A percentile compares a stretch with the other conserved stretches of the same genome.
These are phyloP conservation scores for Mortierella sp. DNA, from an alignment of 371 early-diverging fungal species.

Conservation along the genomic window DNA sequence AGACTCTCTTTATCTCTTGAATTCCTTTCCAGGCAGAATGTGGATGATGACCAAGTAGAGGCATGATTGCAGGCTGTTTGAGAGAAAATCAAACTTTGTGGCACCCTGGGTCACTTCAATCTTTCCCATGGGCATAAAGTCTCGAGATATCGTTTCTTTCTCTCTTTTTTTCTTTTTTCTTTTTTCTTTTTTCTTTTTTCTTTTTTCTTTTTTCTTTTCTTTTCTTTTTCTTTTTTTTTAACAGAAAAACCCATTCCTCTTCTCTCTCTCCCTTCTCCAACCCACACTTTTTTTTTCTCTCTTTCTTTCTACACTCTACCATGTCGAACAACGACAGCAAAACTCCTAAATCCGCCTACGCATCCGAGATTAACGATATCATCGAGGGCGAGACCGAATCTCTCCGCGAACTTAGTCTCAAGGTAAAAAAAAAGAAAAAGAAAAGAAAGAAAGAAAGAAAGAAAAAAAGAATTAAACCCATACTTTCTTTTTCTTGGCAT, in stretches of 20 bases:
- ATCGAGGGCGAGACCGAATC: conserved; percentile 58
- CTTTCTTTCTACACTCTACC: not conserved
- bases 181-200: not conserved
- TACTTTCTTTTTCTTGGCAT: not conserved
- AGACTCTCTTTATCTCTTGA: no score
- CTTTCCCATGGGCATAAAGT: no score
- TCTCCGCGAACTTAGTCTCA: conserved; percentile 65
- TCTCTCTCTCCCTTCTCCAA: not conserved
- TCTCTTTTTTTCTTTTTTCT: not conserved
- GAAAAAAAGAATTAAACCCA: not conserved
- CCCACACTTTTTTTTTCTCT: not conserved
- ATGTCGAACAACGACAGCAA: not conserved
- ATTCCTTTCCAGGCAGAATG: no score
- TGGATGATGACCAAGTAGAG: no score
- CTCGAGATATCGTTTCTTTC: no score
- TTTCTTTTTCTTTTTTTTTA: not conserved
- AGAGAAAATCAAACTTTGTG: no score
- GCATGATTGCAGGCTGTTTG: no score
- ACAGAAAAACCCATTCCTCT: not conserved
- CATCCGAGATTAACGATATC: conserved; percentile 44
- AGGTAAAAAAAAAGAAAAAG: conserved; percentile 49
- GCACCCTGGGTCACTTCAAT: no score
- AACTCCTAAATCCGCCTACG: conserved; percentile 13
- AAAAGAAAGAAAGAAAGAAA: conserved; percentile 53
- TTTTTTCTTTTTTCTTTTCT: not conserved